phyloP scores from a whole-genome alignment of 257 asterid species.

The Gentiana dahurica region DNA sequence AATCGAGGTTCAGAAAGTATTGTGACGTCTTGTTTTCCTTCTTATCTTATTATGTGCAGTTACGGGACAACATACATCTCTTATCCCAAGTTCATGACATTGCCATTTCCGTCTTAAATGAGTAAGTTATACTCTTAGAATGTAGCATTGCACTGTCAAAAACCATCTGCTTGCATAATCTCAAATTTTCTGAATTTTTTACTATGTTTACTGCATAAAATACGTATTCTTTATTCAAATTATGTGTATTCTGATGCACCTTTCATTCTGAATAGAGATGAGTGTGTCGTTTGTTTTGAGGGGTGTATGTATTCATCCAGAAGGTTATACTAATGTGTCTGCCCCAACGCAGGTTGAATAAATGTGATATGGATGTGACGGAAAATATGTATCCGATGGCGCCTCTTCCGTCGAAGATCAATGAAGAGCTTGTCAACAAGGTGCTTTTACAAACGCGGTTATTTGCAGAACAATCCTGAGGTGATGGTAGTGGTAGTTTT shows the following conservation, averaged over 20 bases:
- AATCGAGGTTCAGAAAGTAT: too few relatives aligned
- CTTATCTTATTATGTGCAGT: constrained; percentile 30
- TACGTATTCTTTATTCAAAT: neutral
- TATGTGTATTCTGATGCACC: neutral
- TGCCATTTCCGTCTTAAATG: constrained; percentile 47
- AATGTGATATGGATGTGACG: neutral
- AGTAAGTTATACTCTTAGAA: constrained; percentile 33
- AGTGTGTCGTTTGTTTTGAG: too few relatives aligned
- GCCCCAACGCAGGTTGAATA: too few relatives aligned
- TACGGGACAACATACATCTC: constrained; percentile 61
- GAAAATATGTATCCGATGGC: constrained; percentile 79
- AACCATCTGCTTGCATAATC: neutral
- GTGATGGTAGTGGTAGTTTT: constrained; percentile 1
- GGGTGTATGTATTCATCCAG: too few relatives aligned
- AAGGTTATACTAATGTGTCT: too few relatives aligned
- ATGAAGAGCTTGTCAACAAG: constrained; percentile 51
- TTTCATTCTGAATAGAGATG: too few relatives aligned
- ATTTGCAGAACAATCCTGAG: constrained; percentile 33
- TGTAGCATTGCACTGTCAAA: too few relatives aligned
- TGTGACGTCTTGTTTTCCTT: too few relatives aligned
- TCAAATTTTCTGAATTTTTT: constrained; percentile 6
- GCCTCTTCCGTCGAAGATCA: constrained; percentile 67
- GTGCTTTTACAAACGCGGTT: constrained; percentile 31
- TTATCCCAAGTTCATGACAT: constrained; percentile 57
- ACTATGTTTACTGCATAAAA: constrained; percentile 1